Evolutionary conservation across 2,329 filamentous ascomycete species (phyloP), one percentile per base, ranked within the genome.

Genomic region (Penicillium corylophilum): DNA sequence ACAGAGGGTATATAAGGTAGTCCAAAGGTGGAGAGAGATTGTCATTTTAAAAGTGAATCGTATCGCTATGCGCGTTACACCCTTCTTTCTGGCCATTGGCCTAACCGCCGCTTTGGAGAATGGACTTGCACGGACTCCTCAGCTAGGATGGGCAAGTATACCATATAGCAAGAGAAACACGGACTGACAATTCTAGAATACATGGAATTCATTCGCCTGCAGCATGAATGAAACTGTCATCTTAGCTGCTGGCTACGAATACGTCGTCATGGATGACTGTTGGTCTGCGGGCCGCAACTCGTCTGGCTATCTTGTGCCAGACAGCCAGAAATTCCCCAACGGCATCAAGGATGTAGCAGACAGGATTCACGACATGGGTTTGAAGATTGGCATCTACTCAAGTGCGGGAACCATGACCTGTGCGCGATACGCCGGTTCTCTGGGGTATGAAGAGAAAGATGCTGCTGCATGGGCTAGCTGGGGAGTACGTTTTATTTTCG

Each of bases 351-450:
- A 71, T 16, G 65, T 82, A 2, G 76, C 77, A 1, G 71, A 80
- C 50, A 59, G 71, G 23, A 62, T 82, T 7, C 81, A 83, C 58
- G 63, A 54, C 0, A 59, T 79, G 26, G 77, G 75, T 1, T 62
- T 83, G 39, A 72, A 75, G 15, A 79, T 81, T 52, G 81, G 81
- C 28, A 81, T 82, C 65, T 82, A 82, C 61, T 72, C 55, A 68
- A 75, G 45, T 70, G 75, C 60, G 60, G 69, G 40, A 42, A 66
- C 43, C 5, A 57, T 62, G 52, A 69, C 65, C 15, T 68, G 65
- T 44, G 64, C 60, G 13, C 49, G 58, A 9, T 75, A 73, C 50
- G 66, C 75, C 1, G 79, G 77, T 1, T 75, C 71, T 36, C 60
- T 80, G 36, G 79, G 76, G 5, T 74, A 79, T 58, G 81, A 82